phyloP scores from a whole-genome alignment of 352 stramenopile species.

The Pythium guiyangense region DNA sequence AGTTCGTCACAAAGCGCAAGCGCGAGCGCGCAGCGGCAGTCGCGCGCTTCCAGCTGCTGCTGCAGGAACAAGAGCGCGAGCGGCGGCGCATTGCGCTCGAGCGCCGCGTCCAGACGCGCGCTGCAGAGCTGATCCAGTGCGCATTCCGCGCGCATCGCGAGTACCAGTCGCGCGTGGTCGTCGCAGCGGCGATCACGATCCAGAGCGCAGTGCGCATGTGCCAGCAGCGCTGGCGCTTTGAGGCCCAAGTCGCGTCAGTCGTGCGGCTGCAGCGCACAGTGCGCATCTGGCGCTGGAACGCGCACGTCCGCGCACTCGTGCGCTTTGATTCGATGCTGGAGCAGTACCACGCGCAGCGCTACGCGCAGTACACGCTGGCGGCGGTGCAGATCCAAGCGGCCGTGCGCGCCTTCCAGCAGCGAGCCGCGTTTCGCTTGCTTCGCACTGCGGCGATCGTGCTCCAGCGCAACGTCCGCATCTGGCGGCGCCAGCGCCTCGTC shows the following conservation, averaged over 20 bases:
- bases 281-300: constrained; percentile 10
- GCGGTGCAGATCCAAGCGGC: constrained; percentile 27
- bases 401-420: constrained; percentile 22
- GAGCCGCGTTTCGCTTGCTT: constrained; percentile 14
- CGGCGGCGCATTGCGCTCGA: constrained; percentile 18
- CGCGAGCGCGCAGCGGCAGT: constrained; percentile 21
- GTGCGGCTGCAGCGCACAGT: constrained; percentile 10
- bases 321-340: background rate
- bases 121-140: constrained; percentile 17
- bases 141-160: background rate
- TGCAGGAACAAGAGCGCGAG: constrained; percentile 26
- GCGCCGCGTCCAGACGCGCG: constrained; percentile 23
- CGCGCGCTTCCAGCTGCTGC: constrained; percentile 29
- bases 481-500: constrained; percentile 30
- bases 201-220: constrained; percentile 27
- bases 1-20: constrained; percentile 14
- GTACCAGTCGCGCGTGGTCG: background rate
- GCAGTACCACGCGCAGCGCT: background rate
- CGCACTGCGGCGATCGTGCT: constrained; percentile 19
- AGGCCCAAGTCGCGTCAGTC: background rate
- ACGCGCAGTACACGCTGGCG: constrained; percentile 13
- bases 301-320: constrained; percentile 3
- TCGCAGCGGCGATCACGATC: constrained; percentile 7
- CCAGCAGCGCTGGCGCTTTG: constrained; percentile 4
- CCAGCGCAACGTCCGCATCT: constrained; percentile 37